phyloP scores from a whole-genome alignment of 768 basidiomycete genomes.

The Mycena floridula region DNA sequence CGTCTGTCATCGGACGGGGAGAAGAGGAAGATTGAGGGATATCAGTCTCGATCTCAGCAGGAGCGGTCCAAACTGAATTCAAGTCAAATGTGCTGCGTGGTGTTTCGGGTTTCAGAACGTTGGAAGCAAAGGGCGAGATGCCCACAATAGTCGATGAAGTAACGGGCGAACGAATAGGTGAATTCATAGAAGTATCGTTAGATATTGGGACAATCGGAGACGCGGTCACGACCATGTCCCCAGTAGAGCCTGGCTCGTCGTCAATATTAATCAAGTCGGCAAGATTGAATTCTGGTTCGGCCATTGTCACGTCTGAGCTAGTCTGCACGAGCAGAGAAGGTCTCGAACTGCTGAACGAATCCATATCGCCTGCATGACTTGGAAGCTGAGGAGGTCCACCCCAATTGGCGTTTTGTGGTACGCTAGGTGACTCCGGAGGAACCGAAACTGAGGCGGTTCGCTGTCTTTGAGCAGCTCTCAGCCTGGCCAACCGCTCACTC shows the following conservation, averaged over 20 bases:
- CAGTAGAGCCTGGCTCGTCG: conserved; percentile 45
- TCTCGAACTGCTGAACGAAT: background rate
- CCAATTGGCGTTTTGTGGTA: conserved; percentile 46
- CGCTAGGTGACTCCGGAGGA: conserved; percentile 67
- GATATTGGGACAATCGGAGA: conserved; percentile 3
- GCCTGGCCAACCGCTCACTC: conserved; percentile 59
- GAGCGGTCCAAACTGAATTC: conserved; percentile 61
- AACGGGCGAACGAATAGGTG: conserved; percentile 14
- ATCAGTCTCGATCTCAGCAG: conserved; percentile 40
- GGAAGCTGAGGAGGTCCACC: conserved; percentile 58
- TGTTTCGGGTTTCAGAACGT: conserved; percentile 32
- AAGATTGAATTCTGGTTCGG: conserved; percentile 65
- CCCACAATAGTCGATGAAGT: conserved; percentile 27
- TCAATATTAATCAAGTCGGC: conserved; percentile 76
- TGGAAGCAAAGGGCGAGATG: conserved; percentile 41
- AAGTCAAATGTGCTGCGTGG: conserved; percentile 56
- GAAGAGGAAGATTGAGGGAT: conserved; percentile 37
- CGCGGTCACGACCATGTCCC: background rate
- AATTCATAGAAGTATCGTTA: conserved; percentile 25
- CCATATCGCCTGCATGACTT: conserved; percentile 26
- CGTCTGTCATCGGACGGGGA: too few relatives aligned
- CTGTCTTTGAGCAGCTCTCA: conserved; percentile 44
- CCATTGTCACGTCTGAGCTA: conserved; percentile 30
- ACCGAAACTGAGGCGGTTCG: conserved; percentile 54
- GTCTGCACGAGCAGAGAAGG: conserved; percentile 24